These are phyloP conservation scores for Colletotrichum lupini DNA, from an alignment of 2,329 filamentous ascomycete species.

Conservation along the genomic window DNA sequence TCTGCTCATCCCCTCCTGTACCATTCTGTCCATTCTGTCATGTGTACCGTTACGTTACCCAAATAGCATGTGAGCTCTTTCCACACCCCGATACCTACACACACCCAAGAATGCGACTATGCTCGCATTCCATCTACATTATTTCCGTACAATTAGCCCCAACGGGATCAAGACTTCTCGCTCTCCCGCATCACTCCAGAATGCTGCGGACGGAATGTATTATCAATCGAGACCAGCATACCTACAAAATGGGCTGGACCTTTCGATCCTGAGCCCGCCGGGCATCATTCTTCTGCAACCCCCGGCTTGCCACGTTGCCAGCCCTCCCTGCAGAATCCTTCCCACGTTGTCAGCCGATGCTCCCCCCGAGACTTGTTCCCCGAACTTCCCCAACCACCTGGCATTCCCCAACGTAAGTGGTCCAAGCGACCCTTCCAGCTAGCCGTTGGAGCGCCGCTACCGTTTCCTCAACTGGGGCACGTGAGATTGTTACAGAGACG, in stretches of 20 bases:
- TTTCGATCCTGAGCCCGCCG: neutral
- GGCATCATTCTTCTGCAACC: slow-evolving; percentile 5
- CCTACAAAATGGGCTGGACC: too few relatives aligned
- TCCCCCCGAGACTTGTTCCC: neutral
- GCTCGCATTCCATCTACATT: neutral
- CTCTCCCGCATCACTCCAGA: neutral
- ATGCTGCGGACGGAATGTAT: neutral
- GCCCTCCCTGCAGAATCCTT: slow-evolving; percentile 12
- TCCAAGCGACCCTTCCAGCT: slow-evolving; percentile 3
- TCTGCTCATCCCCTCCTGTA: neutral
- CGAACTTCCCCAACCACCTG: slow-evolving; percentile 6
- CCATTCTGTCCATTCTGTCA: neutral
- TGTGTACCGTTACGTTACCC: neutral
- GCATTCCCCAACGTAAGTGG: slow-evolving; percentile 4
- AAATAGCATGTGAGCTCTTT: slow-evolving; percentile 6
- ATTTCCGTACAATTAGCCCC: neutral
- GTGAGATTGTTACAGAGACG: neutral
- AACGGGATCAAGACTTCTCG: neutral
- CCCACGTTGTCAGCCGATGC: slow-evolving; percentile 14
- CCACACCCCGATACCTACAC: neutral
- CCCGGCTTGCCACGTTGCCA: slow-evolving; percentile 21
- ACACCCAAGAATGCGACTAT: neutral
- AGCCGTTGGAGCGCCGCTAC: neutral
- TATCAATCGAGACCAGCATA: neutral
- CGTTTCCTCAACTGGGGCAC: neutral